phyloP scores from a whole-genome alignment of 225 moss, liverwort and hornwort genomes.

The Pseudoscleropodium purum region DNA sequence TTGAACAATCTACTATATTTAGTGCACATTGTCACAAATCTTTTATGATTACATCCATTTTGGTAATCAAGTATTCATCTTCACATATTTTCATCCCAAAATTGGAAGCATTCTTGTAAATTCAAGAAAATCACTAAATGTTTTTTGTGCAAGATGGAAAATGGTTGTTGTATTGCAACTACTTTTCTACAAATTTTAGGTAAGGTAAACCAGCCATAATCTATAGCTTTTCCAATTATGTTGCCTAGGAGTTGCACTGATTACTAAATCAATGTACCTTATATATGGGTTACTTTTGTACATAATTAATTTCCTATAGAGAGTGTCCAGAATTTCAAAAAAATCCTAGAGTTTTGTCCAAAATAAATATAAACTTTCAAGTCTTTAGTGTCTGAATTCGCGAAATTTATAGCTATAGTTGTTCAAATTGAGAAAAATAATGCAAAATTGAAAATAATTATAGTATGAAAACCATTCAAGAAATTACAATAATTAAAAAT shows the following conservation, averaged over 20 bases:
- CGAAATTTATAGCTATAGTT: too few relatives aligned
- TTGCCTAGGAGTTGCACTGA: not conserved
- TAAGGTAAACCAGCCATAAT: not conserved
- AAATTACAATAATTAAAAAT: not conserved
- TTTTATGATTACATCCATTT: not conserved
- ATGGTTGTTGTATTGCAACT: not conserved
- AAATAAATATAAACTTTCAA: not conserved
- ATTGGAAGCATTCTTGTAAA: not conserved
- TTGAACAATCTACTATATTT: not conserved
- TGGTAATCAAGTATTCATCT: not conserved
- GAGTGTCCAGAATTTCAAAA: not conserved
- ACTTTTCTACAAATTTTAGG: not conserved
- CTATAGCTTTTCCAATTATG: not conserved
- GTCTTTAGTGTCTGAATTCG: too few relatives aligned
- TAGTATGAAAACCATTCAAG: not conserved
- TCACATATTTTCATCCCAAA: not conserved
- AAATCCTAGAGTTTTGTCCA: not conserved
- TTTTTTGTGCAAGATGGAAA: not conserved
- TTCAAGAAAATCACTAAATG: not conserved
- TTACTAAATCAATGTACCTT: fast-evolving
- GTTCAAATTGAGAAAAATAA: not conserved
- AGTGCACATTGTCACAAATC: not conserved
- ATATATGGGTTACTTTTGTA: too few relatives aligned
- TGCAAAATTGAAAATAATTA: not conserved
- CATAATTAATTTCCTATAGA: not conserved